Percentiles rank a stretch among this genome's conserved stretches.
Evolutionary conservation across 2,329 filamentous ascomycete genomes (phyloP).

Genomic region (Colletotrichum musicola): DNA sequence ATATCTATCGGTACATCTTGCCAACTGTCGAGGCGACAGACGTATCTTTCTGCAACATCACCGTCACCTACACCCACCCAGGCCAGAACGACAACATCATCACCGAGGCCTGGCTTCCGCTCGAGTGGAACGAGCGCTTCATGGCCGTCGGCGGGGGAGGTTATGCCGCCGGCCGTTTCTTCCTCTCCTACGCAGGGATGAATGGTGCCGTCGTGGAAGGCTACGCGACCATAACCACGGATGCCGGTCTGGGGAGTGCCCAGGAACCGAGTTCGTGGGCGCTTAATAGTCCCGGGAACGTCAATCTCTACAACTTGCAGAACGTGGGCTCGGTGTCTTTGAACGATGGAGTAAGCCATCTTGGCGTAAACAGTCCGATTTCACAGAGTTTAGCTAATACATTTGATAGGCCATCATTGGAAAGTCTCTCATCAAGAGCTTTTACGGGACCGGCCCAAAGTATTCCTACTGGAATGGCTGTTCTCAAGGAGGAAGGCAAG

Average conservation of each 20-base stretch:
- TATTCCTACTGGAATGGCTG: slow-evolving; percentile 65
- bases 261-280: slow-evolving; percentile 38
- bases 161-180: slow-evolving; percentile 42
- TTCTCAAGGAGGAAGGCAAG: slow-evolving; percentile 64
- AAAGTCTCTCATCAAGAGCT: slow-evolving; percentile 61
- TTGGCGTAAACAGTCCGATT: slow-evolving; percentile 47
- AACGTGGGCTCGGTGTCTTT: slow-evolving; percentile 49
- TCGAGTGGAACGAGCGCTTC: slow-evolving; percentile 47
- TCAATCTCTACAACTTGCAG: slow-evolving; percentile 42
- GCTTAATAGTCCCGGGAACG: slow-evolving; percentile 32
- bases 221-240: slow-evolving; percentile 41
- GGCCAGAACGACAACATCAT: slow-evolving; percentile 41
- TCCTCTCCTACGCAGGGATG: slow-evolving; percentile 39
- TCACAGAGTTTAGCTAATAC: background rate
- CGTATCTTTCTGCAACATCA: slow-evolving; percentile 25
- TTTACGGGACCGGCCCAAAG: slow-evolving; percentile 53
- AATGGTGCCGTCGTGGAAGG: slow-evolving; percentile 40
- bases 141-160: slow-evolving; percentile 48
- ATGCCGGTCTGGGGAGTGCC: slow-evolving; percentile 38
- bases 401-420: slow-evolving; percentile 52
- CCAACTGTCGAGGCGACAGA: slow-evolving; percentile 35
- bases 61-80: slow-evolving; percentile 19
- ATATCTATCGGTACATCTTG: slow-evolving; percentile 20
- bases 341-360: slow-evolving; percentile 57
- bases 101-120: slow-evolving; percentile 45